Percentiles rank a stretch among this genome's conserved stretches.
Evolutionary conservation across 2,329 filamentous ascomycete species (phyloP).

Genomic region (Neonectria hederae): DNA sequence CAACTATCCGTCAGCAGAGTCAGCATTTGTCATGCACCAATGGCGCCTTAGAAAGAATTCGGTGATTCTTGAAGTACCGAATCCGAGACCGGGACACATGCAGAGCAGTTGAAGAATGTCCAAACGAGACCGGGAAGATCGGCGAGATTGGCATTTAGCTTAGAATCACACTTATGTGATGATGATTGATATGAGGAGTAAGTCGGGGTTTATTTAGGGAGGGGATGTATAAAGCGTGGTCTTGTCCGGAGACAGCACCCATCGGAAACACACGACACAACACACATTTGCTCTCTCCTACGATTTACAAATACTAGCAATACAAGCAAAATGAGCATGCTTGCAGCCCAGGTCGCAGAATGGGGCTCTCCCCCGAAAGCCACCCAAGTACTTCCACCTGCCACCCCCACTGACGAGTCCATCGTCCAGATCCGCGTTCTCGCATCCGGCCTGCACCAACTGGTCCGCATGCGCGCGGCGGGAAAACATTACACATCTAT

Average conservation of each 20-base stretch:
- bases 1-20: constrained; percentile 35
- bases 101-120: constrained; percentile 12
- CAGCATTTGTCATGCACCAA: constrained; percentile 24
- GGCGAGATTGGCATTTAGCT: constrained; percentile 1
- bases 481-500: constrained; percentile 64
- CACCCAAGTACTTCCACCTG: constrained; percentile 47
- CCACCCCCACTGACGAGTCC: constrained; percentile 46
- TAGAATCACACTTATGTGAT: constrained; percentile 8
- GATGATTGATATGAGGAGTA: not conserved
- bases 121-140: constrained; percentile 5
- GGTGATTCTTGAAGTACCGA: constrained; percentile 1
- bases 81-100: constrained; percentile 3
- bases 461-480: constrained; percentile 62
- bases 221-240: constrained; percentile 6
- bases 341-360: constrained; percentile 51
- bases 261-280: not conserved
- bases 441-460: constrained; percentile 61
- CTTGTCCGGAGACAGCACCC: not conserved
- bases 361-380: constrained; percentile 48
- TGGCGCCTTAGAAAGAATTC: constrained; percentile 10
- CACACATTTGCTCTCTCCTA: not conserved
- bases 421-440: constrained; percentile 61
- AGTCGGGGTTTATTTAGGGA: not conserved
- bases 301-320: not conserved
- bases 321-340: constrained; percentile 40